Conservation (phyloP, 2,329 filamentous ascomycete genomes). For the Blastomyces gilchristii region DNA sequence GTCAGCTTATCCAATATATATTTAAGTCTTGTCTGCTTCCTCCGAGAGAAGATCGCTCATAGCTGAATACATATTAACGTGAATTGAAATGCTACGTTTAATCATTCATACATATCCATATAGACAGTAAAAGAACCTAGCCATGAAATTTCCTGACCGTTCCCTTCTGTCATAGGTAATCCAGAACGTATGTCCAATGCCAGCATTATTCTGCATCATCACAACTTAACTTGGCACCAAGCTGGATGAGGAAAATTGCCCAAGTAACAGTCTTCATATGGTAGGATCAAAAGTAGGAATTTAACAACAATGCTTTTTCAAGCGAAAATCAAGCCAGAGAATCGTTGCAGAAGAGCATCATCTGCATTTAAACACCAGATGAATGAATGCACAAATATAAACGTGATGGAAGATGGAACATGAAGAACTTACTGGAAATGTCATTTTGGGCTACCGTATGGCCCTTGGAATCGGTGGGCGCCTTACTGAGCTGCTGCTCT, state of each 20-base stretch:
- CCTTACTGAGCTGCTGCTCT: background rate
- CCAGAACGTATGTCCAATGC: background rate
- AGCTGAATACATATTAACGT: background rate
- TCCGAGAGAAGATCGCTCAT: background rate
- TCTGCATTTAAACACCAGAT: background rate
- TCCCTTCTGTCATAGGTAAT: background rate
- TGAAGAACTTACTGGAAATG: background rate
- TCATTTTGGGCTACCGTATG: background rate
- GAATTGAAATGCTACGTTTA: background rate
- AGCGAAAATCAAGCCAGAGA: background rate
- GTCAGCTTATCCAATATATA: background rate
- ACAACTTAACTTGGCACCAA: background rate
- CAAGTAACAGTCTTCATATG: background rate
- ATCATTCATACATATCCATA: background rate
- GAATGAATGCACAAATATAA: background rate
- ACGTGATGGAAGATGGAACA: background rate
- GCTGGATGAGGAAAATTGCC: background rate
- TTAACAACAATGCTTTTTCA: background rate
- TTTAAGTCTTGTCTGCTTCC: background rate
- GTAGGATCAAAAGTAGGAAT: background rate
- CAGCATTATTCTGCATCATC: background rate
- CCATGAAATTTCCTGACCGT: background rate
- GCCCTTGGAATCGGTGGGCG: background rate
- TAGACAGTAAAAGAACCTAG: background rate
- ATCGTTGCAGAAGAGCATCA: background rate